Evolutionary conservation across 805 yeast species (phyloP), one percentile per base, ranked within the genome.

Genomic region (Saccharomycopsis guyanensis): DNA sequence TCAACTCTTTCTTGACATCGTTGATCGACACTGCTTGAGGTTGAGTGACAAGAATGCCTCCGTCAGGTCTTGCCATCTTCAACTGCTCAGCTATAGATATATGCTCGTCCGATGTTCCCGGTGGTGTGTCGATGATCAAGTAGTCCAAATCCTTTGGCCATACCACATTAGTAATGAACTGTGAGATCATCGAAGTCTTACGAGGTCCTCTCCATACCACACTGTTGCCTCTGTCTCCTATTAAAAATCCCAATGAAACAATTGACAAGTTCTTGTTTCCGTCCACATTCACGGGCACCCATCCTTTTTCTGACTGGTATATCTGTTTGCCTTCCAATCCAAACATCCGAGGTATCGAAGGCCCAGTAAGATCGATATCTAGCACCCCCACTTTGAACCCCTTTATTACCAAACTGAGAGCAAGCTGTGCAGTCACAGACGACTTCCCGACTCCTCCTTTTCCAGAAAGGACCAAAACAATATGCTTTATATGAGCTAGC

Each of bases 181-280:
- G 99, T 51, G 89, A 75, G 32, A 93, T 85, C 97, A 93, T 93
- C 12, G 97, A 96, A 0, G 97, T 89, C 60, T 94, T 93, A 64
- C 91, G 88, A 2, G 99, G 98, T 0, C 99, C 99, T 59, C 97
- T 72, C 99, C 99, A 93, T 7, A 93, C 97, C 15, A 93, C 93
- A 22, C 94, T 80, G 57, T 83, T 86, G 23, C 94, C 95, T 52
- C 97, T 65, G 58, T 86, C 82, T 22, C 82, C 80, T 4, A 93
- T 65, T 43, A 93, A 64, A 59, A 93, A 93, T 4, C 97, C 99
- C 12, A 93, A 63, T 2, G 95, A 86, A 83, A 91, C 87, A 38
- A 89, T 73, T 23, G 76, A 72, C 10, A 91, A 64, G 58, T 76
- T 58, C 48, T 72, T 63, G 23, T 63, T 46, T 45, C 68, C 73